A percentile compares a stretch with the other conserved stretches of the same genome.
phyloP scores from a whole-genome alignment of 73 alveolate species.

The Paraurostyla sp. region DNA sequence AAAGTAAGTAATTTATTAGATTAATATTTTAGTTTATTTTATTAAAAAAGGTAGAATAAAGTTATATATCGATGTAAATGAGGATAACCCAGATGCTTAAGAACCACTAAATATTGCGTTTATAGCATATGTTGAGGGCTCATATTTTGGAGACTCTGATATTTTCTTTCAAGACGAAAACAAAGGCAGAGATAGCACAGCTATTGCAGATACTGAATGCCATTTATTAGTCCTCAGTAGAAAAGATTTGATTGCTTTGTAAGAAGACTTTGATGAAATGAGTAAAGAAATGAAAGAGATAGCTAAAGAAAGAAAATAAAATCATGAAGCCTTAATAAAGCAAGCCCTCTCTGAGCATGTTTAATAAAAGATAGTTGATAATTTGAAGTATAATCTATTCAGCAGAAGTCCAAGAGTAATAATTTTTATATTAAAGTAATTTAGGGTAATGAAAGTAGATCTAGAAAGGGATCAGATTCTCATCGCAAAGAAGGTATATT shows the following conservation, averaged over 20 bases:
- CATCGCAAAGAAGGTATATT: no score
- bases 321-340: conserved; percentile 20
- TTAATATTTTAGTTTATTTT: conserved; percentile 66
- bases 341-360: not conserved
- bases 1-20: conserved; percentile 19
- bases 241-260: conserved; percentile 34
- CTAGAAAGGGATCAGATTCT: no score
- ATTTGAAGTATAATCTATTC: not conserved
- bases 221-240: conserved; percentile 35
- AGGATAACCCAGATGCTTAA: conserved; percentile 9
- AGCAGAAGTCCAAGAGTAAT: not conserved
- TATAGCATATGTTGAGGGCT: conserved; percentile 79
- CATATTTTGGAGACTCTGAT: conserved; percentile 90
- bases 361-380: not conserved
- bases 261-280: conserved; percentile 33
- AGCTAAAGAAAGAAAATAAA: conserved; percentile 64
- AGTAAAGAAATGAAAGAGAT: conserved; percentile 48
- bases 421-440: not conserved
- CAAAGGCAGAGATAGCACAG: conserved; percentile 62
- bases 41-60: conserved; percentile 82
- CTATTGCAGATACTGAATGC: conserved; percentile 64
- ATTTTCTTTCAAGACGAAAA: conserved; percentile 49
- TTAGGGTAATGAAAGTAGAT: not conserved
- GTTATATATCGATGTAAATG: conserved; percentile 58
- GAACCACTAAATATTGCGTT: conserved; percentile 64